Evolutionary conservation across 805 yeast species (phyloP).

Genomic region (Kluyveromyces nonfermentans): DNA sequence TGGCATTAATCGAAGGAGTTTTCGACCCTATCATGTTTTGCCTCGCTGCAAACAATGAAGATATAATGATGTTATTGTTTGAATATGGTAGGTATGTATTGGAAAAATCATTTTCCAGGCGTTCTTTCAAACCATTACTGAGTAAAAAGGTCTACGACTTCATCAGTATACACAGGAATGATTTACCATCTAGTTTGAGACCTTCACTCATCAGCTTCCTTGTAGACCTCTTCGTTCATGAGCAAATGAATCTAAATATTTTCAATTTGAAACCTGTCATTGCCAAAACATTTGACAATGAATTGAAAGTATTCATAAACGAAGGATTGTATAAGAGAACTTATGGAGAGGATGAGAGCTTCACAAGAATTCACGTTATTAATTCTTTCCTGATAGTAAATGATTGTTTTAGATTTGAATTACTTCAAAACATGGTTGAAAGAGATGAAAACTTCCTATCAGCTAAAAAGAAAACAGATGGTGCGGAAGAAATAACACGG

Average conservation of each 20-base stretch:
- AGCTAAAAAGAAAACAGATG: slow-evolving; percentile 52
- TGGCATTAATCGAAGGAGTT: slow-evolving; percentile 41
- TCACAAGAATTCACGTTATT: slow-evolving; percentile 42
- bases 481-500: slow-evolving; percentile 59
- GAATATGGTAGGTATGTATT: slow-evolving; percentile 36
- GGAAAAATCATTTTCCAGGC: slow-evolving; percentile 46
- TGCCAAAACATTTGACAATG: slow-evolving; percentile 41
- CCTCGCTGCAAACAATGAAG: slow-evolving; percentile 28
- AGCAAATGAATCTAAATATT: slow-evolving; percentile 46
- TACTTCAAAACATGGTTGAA: slow-evolving; percentile 17
- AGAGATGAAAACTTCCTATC: slow-evolving; percentile 36
- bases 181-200: slow-evolving; percentile 24
- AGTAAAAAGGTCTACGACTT: slow-evolving; percentile 38
- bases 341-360: slow-evolving; percentile 52
- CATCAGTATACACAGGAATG: slow-evolving; percentile 27
- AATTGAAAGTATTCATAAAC: slow-evolving; percentile 23
- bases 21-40: slow-evolving; percentile 35
- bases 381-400: slow-evolving; percentile 35
- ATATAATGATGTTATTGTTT: slow-evolving; percentile 6
- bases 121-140: slow-evolving; percentile 57
- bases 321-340: slow-evolving; percentile 35
- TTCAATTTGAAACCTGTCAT: slow-evolving; percentile 53
- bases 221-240: slow-evolving; percentile 35
- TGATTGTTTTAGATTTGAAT: slow-evolving; percentile 13
- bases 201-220: slow-evolving; percentile 46